phyloP scores from a whole-genome alignment of 345 rosid genomes.

The Toxicodendron radicans region DNA sequence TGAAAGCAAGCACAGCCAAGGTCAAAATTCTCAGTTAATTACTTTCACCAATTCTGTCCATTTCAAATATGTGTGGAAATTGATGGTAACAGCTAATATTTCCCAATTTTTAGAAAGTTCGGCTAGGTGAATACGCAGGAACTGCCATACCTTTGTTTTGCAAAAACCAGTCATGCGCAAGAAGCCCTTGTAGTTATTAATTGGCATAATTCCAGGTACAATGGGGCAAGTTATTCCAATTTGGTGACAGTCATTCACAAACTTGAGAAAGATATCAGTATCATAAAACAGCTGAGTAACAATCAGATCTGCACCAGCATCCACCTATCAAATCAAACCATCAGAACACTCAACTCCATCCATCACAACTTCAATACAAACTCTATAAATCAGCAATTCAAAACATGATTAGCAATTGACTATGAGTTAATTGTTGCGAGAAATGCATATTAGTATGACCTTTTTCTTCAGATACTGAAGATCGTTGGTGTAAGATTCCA shows the following conservation, averaged over 20 bases:
- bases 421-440: background rate
- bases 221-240: slow-evolving; percentile 84
- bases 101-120: background rate
- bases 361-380: background rate
- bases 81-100: too few relatives aligned
- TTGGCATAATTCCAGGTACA: slow-evolving; percentile 98
- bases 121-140: background rate
- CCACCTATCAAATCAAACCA: slow-evolving; percentile 51
- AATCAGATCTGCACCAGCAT: slow-evolving; percentile 96
- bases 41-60: background rate
- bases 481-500: slow-evolving; percentile 72
- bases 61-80: background rate
- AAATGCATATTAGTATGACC: slow-evolving; percentile 35
- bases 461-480: slow-evolving; percentile 87
- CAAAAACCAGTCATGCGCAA: slow-evolving; percentile 95
- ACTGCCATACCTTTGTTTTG: slow-evolving; percentile 69
- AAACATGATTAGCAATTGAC: background rate
- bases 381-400: background rate
- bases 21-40: background rate
- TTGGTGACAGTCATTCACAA: slow-evolving; percentile 90
- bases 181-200: slow-evolving; percentile 91
- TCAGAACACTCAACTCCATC: slow-evolving; percentile 15
- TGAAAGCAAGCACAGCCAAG: background rate
- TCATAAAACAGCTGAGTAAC: slow-evolving; percentile 87
- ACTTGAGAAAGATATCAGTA: slow-evolving; percentile 87